These are phyloP conservation scores for Plectranthus barbatus DNA, from an alignment of 257 asterid species.

Conservation along the genomic window DNA sequence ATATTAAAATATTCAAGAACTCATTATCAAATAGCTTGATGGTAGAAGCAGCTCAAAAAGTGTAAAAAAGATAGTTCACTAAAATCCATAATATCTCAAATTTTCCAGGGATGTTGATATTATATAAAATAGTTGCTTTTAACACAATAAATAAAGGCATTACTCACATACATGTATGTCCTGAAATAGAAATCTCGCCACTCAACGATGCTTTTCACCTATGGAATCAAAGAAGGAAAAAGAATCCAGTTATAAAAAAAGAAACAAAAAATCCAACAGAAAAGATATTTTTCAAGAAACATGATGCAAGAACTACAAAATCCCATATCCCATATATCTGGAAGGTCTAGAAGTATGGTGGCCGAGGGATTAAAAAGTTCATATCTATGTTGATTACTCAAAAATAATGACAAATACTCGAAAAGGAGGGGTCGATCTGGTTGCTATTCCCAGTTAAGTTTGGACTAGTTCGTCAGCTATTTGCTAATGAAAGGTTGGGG, in stretches of 20 bases:
- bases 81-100: neutral
- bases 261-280: neutral
- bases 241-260: neutral
- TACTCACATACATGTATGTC: conserved; percentile 66
- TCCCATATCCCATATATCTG: too few species aligned
- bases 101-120: too few species aligned
- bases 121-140: neutral
- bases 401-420: neutral
- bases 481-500: neutral
- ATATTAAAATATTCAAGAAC: too few species aligned
- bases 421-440: neutral
- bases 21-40: neutral
- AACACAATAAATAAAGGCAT: conserved; percentile 7
- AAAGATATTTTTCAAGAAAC: conserved; percentile 7
- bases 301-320: neutral
- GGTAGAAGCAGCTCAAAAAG: neutral
- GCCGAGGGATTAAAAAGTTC: too few species aligned
- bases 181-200: conserved; percentile 85
- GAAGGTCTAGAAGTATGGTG: too few species aligned
- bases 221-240: neutral
- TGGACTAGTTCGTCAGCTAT: neutral
- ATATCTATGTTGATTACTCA: too few species aligned
- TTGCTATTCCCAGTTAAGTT: neutral
- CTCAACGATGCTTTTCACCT: conserved; percentile 90
- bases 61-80: neutral